phyloP scores from a whole-genome alignment of 371 early-diverging fungal species.

The Circinella minor region DNA sequence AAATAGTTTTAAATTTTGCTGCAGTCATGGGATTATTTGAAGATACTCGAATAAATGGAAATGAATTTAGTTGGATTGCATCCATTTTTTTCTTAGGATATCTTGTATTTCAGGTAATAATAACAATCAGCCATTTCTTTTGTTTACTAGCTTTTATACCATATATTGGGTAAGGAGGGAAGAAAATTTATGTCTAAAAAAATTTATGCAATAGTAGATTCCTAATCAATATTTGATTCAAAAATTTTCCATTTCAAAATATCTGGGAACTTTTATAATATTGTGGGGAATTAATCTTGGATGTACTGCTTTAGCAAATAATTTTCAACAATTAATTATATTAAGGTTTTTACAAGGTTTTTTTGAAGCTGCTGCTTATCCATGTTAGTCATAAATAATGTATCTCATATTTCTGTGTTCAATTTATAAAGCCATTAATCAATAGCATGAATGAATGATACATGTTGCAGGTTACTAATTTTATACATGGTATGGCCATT shows the following conservation, averaged over 20 bases:
- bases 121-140: neutral
- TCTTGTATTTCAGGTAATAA: conserved; percentile 27
- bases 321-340: conserved; percentile 31
- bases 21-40: conserved; percentile 30
- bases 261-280: conserved; percentile 27
- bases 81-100: conserved; percentile 38
- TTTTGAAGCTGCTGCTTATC: conserved; percentile 39
- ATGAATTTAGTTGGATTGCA: conserved; percentile 32
- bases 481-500: too few species aligned
- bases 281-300: conserved; percentile 29
- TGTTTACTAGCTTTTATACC: too few species aligned
- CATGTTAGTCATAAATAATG: neutral
- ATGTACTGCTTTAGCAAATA: conserved; percentile 19
- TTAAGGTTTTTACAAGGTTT: conserved; percentile 37
- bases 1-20: conserved; percentile 31
- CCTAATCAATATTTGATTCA: conserved; percentile 37
- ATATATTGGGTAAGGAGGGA: too few species aligned
- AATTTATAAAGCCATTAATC: too few species aligned
- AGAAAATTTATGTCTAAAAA: too few species aligned
- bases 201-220: conserved; percentile 14
- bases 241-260: conserved; percentile 28
- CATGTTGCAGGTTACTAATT: too few species aligned
- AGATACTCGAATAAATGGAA: conserved; percentile 20
- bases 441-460: too few species aligned
- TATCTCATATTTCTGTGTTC: neutral